Conservation (phyloP, 2,329 filamentous ascomycete genomes). For the Pseudocercospora fuligena region DNA sequence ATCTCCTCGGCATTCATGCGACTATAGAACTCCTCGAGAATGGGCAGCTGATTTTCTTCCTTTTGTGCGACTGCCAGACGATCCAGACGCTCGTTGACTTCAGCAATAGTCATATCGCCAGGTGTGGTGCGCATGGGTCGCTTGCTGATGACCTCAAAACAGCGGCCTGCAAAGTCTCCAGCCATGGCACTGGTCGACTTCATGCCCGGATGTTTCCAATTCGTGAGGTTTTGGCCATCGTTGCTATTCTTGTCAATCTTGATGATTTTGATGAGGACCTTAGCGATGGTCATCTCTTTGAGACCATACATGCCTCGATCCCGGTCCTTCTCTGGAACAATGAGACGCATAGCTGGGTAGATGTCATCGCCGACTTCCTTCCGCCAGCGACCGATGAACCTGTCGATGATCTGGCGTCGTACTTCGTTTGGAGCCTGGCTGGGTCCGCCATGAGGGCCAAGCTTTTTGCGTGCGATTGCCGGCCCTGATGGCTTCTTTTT, state of each 20-base stretch:
- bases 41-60: slow-evolving; percentile 81
- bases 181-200: slow-evolving; percentile 67
- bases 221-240: slow-evolving; percentile 80
- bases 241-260: slow-evolving; percentile 90
- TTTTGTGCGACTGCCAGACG: slow-evolving; percentile 73
- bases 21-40: slow-evolving; percentile 83
- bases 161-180: slow-evolving; percentile 90
- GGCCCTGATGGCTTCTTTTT: slow-evolving; percentile 70
- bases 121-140: slow-evolving; percentile 74
- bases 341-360: slow-evolving; percentile 88
- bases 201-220: slow-evolving; percentile 89
- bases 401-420: slow-evolving; percentile 77
- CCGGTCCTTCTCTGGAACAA: slow-evolving; percentile 89
- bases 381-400: slow-evolving; percentile 86
- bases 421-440: slow-evolving; percentile 69
- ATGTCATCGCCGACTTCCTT: slow-evolving; percentile 89
- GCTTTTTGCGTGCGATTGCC: slow-evolving; percentile 60
- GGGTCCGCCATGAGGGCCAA: slow-evolving; percentile 60
- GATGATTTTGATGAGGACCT: slow-evolving; percentile 87
- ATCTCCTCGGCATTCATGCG: slow-evolving; percentile 93
- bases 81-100: slow-evolving; percentile 88
- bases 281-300: slow-evolving; percentile 90
- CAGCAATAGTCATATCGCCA: slow-evolving; percentile 81
- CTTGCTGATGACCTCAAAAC: slow-evolving; percentile 84
- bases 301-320: slow-evolving; percentile 92